Percentiles rank a stretch among this genome's conserved stretches.
Conservation (phyloP, 805 yeast genomes). For the Priceomyces melissophilus region DNA sequence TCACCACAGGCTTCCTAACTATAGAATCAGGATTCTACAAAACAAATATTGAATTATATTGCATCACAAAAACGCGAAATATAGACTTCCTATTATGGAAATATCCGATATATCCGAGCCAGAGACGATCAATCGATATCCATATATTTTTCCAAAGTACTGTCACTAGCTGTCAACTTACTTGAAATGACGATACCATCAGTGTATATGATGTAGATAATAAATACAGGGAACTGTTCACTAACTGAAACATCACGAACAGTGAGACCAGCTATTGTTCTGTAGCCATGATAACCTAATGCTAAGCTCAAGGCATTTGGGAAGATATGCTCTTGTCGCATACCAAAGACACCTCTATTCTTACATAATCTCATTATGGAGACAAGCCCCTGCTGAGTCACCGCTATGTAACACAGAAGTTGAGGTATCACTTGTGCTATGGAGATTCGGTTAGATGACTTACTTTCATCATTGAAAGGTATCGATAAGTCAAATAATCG, state of each 20-base stretch:
- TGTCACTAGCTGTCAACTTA: conserved; percentile 10
- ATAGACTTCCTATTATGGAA: conserved; percentile 11
- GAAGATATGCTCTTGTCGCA: conserved; percentile 42
- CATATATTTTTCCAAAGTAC: neutral
- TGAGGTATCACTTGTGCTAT: conserved; percentile 34
- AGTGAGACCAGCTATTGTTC: conserved; percentile 34
- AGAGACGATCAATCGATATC: neutral
- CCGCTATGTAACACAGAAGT: conserved; percentile 32
- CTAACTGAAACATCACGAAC: conserved; percentile 21
- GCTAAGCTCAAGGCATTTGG: conserved; percentile 31
- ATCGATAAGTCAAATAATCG: conserved; percentile 37
- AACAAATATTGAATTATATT: conserved; percentile 1
- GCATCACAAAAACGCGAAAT: conserved; percentile 12
- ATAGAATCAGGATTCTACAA: conserved; percentile 1
- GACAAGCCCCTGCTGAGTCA: conserved; percentile 36
- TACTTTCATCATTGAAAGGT: conserved; percentile 35
- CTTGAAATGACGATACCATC: conserved; percentile 30
- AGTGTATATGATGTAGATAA: conserved; percentile 30
- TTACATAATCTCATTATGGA: conserved; percentile 35
- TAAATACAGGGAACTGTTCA: conserved; percentile 19
- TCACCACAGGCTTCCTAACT: neutral
- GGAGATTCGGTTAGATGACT: conserved; percentile 33
- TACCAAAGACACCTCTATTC: conserved; percentile 34
- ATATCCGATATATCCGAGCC: neutral
- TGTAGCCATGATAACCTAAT: conserved; percentile 21